Percentiles rank a stretch among this genome's conserved stretches.
Evolutionary conservation across 139 green algal genomes (phyloP).

Genomic region (Chlamydomonas applanata): DNA sequence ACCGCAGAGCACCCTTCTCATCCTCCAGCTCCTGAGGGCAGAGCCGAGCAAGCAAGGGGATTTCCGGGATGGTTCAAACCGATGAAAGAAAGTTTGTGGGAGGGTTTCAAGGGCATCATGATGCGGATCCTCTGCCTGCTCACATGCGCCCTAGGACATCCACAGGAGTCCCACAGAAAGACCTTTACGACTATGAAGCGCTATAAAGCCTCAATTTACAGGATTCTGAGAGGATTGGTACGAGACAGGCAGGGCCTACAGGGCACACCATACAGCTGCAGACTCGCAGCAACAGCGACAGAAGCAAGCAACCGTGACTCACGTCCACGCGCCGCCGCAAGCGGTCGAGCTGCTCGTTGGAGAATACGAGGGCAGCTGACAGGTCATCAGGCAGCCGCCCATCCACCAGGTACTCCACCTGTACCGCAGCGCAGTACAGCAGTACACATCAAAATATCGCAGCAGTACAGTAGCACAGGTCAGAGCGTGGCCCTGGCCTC

Average conservation of each 20-base stretch:
- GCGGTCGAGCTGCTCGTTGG: slow-evolving; percentile 45
- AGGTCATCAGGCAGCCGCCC: slow-evolving; percentile 60
- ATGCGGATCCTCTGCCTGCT: too few species aligned
- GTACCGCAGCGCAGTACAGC: slow-evolving; percentile 6
- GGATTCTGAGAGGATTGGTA: too few species aligned
- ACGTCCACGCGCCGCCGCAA: slow-evolving; percentile 61
- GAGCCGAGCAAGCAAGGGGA: background rate
- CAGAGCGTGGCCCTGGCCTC: too few species aligned
- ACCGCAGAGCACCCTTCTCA: slow-evolving; percentile 61
- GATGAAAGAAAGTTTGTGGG: slow-evolving; percentile 10
- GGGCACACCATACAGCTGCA: too few species aligned
- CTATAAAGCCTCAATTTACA: too few species aligned
- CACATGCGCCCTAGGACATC: too few species aligned
- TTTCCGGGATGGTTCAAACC: background rate
- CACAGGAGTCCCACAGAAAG: too few species aligned
- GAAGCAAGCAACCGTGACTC: too few species aligned
- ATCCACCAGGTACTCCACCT: slow-evolving; percentile 69
- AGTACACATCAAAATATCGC: slow-evolving; percentile 9
- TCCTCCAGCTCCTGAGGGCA: slow-evolving; percentile 53
- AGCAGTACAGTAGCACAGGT: background rate
- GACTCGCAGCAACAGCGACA: too few species aligned
- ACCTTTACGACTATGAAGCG: too few species aligned
- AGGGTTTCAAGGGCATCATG: background rate
- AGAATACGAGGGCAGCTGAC: slow-evolving; percentile 64
- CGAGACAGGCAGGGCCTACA: too few species aligned